These are phyloP conservation scores for Aurinia saxatilis DNA, from an alignment of 345 rosid genomes.

Conservation along the genomic window DNA sequence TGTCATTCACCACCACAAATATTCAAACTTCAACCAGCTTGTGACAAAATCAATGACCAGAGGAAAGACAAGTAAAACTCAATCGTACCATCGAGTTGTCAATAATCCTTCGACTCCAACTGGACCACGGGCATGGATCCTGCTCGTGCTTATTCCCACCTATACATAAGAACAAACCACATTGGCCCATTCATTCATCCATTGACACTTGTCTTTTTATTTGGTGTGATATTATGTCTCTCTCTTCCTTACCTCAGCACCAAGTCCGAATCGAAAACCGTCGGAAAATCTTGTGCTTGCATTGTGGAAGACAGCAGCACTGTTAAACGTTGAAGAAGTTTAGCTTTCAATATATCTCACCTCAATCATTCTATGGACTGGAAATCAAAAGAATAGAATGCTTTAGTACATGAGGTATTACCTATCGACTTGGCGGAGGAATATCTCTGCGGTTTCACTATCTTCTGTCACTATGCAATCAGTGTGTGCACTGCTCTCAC, in stretches of 20 bases:
- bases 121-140: conserved; percentile 99
- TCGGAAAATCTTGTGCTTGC: conserved; percentile 96
- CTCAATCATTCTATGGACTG: not conserved
- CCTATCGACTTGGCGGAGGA: conserved; percentile 88
- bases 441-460: conserved; percentile 55
- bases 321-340: conserved; percentile 22
- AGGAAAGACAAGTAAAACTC: not conserved
- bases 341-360: not conserved
- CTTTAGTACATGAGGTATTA: conserved; percentile 4
- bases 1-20: conserved; percentile 27
- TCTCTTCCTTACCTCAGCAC: conserved; percentile 80
- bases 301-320: conserved; percentile 99
- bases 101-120: conserved; percentile 96
- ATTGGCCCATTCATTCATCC: not conserved
- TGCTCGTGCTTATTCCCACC: conserved; percentile 98
- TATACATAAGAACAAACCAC: conserved; percentile 21
- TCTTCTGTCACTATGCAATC: conserved; percentile 92
- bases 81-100: conserved; percentile 83
- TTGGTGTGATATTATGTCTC: not conserved
- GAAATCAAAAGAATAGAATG: not conserved
- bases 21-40: not conserved
- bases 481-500: conserved; percentile 77
- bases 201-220: not conserved
- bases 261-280: conserved; percentile 92
- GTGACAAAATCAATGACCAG: not conserved